Base-by-base conservation (phyloP, 1,284 basidiomycete species). In the Coniferiporia weirii region DNA sequence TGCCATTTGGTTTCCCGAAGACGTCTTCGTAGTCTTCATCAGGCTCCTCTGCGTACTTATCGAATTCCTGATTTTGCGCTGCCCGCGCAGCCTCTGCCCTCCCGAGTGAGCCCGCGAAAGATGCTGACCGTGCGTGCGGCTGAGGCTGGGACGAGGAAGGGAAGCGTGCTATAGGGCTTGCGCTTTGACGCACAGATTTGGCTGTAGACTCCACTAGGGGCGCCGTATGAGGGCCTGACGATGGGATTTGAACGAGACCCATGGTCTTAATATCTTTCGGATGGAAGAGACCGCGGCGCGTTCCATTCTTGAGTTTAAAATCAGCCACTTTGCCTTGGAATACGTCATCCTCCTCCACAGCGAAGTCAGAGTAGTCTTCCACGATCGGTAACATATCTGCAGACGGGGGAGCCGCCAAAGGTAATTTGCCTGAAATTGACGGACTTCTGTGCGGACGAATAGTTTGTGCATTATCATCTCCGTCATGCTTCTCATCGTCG, bases 361-460 rank as follows among this genome's bases (percentile, higher is more conserved):
- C 84, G 36, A 95, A 74, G 68, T 96, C 93, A 5, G 93, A 95
- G 67, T 94, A 95, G 72, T 98, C 94, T 66, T 96, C 94, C 0
- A 87, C 80, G 47, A 91, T 89, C 9, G 85, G 81, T 15, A 72
- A 70, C 45, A 89, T 85, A 27, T 76, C 79, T 1, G 76, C 72
- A 9, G 86, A 70, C 4, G 87, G 87, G 1, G 85, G 73, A 66
- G 76, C 82, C 19, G 84, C 79, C 2, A 87, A 72, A 27, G 84
- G 79, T n/a, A 80, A 68, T 8, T 74, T 73, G 45, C 75, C 75
- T 19, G 76, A 72, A 46, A 62, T 74, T 55, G 75, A 79, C 13
- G 87, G 87, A 69, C 87, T 91, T 61, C 83, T 79, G 59, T 72
- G 82, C 4, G 90, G 87, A 12, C 87, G 79, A 63, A 92, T 92